Base-by-base conservation (phyloP, 2,329 filamentous ascomycete genomes). In the Exophiala oligosperma region DNA sequence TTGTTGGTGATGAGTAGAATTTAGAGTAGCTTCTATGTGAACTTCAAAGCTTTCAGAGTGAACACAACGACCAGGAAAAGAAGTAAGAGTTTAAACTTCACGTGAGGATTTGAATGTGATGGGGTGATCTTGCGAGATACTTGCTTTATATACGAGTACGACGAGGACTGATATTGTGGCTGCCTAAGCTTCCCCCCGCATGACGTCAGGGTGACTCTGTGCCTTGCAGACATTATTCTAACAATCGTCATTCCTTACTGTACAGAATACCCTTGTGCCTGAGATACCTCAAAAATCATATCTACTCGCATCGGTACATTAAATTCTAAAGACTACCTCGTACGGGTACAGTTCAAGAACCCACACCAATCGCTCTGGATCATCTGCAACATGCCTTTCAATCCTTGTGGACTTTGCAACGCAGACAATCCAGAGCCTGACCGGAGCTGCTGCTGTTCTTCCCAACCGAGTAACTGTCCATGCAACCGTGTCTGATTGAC, bases 401-500 rank as follows among this genome's bases (percentile, higher is more conserved):
- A 17, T n/a, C 14, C 35, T 8, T 3, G n/a, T 11, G 35, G 12
- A 8, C 14, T 24, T n/a, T 40, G 17, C 17, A 52, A 52, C 17
- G 23, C 21, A 12, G 12, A 9, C 17, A n/a, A 26, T 21, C 17
- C 49, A 28, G 6, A 51, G 7, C 21, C 49, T 29, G 38, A 38
- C 4, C 8, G 28, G 11, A 21, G 28, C 32, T 54, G 52, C 40
- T 48, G 43, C 6, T 54, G 21, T 26, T 35, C 28, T 38, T 54
- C 52, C 52, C 52, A 54, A 46, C 1, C 28, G 14, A 54, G n/a
- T 23, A 54, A 14, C 24, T 35, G 4, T 12, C 1, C 41, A 14
- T 41, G n/a, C 40, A 54, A 32, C 9, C 21, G 6, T 47, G 52
- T 54, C 29, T 54, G 52, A 38, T 54, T 46, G 17, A 54, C 52